Evolutionary conservation across 1,139 yeast species (phyloP).

Genomic region (Yamadazyma siamensis): DNA sequence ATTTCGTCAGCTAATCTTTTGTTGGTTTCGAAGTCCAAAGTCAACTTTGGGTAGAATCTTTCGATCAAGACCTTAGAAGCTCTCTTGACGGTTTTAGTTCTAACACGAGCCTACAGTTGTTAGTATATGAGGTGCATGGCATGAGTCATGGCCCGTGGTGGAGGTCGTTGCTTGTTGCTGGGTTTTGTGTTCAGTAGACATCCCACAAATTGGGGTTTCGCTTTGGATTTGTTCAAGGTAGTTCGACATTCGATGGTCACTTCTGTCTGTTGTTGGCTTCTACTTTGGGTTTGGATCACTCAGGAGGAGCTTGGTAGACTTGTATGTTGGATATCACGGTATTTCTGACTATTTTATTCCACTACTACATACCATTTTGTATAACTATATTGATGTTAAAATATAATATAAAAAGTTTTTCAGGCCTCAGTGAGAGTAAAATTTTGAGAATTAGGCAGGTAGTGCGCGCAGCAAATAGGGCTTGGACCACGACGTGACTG

Average conservation of each 20-base stretch:
- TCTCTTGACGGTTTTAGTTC: conserved; percentile 99
- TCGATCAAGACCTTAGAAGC: conserved; percentile 99
- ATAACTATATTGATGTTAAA: conserved; percentile 8
- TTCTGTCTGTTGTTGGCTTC: too few species aligned
- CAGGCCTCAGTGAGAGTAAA: too few species aligned
- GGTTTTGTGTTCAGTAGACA: too few species aligned
- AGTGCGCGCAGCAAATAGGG: too few species aligned
- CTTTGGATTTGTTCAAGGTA: too few species aligned
- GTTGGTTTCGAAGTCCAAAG: conserved; percentile 99
- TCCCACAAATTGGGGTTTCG: too few species aligned
- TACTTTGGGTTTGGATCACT: neutral
- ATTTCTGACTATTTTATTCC: neutral
- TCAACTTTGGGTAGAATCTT: conserved; percentile 99
- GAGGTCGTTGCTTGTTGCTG: too few species aligned
- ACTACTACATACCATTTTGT: conserved; percentile 12
- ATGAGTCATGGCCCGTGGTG: too few species aligned
- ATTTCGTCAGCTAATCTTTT: conserved; percentile 98
- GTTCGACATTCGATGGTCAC: too few species aligned
- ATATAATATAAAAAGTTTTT: conserved; percentile 6
- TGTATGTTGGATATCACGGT: neutral
- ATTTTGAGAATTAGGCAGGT: too few species aligned
- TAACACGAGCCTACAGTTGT: conserved; percentile 80
- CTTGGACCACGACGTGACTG: too few species aligned
- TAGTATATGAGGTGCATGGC: too few species aligned
- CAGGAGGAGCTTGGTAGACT: neutral